These are phyloP conservation scores for Tillandsia leiboldiana DNA, from an alignment of 176 grass and related monocot species.

Conservation along the genomic window DNA sequence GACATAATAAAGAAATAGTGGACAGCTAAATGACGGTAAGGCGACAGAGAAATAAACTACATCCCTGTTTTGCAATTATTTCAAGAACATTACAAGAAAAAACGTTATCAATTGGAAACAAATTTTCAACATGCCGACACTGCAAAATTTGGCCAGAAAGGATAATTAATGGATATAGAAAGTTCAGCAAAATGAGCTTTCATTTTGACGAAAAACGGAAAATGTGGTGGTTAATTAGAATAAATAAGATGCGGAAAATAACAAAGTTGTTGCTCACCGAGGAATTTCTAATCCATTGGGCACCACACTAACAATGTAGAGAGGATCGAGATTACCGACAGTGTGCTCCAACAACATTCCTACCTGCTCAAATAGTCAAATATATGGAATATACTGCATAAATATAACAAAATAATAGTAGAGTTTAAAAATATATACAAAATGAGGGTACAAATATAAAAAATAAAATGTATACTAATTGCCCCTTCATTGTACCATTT, in stretches of 20 bases:
- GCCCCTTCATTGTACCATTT: constrained; percentile 53
- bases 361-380: constrained; percentile 43
- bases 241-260: not conserved
- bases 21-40: not conserved
- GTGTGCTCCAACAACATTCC: constrained; percentile 98
- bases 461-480: not conserved
- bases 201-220: not conserved
- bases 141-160: too few species aligned
- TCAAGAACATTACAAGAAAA: not conserved
- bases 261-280: constrained; percentile 25
- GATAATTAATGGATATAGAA: too few species aligned
- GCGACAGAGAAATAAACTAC: not conserved
- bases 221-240: not conserved
- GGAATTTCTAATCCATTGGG: constrained; percentile 98
- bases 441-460: not conserved
- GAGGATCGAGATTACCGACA: constrained; percentile 91
- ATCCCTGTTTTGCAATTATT: not conserved
- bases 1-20: not conserved
- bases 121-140: not conserved
- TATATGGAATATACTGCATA: not conserved
- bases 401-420: not conserved
- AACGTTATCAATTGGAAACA: not conserved
- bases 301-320: constrained; percentile 93
- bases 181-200: too few species aligned
- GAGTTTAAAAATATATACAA: not conserved